phyloP scores from a whole-genome alignment of 495 filamentous ascomycete genomes.

The Aspergillus carlsbadensis region DNA sequence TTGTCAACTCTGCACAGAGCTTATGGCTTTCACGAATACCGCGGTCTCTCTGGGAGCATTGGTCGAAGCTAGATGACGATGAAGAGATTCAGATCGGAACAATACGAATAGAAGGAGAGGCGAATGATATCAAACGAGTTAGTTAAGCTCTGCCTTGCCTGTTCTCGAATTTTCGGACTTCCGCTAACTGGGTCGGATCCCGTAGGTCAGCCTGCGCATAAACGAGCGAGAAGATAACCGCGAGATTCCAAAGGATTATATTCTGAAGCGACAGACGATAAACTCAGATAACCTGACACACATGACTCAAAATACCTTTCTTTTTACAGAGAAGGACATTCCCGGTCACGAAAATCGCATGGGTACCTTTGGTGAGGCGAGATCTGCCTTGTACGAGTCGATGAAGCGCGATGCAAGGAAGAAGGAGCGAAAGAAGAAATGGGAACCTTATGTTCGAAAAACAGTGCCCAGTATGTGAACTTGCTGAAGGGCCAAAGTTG shows the following conservation, averaged over 20 bases:
- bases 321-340: slow-evolving; percentile 90
- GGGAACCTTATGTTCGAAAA: slow-evolving; percentile 69
- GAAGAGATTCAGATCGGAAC: slow-evolving; percentile 72
- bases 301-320: slow-evolving; percentile 68
- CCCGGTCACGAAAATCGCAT: slow-evolving; percentile 65
- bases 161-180: neutral
- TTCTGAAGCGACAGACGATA: slow-evolving; percentile 60
- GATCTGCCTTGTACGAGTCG: slow-evolving; percentile 46
- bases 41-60: slow-evolving; percentile 70
- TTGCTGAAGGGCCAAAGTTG: neutral
- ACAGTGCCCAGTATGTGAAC: slow-evolving; percentile 72
- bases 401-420: slow-evolving; percentile 48
- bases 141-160: slow-evolving; percentile 4
- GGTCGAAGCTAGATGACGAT: slow-evolving; percentile 58
- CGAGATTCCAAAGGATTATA: slow-evolving; percentile 78
- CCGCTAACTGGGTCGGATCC: neutral
- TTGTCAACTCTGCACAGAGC: slow-evolving; percentile 54
- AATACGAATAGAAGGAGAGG: slow-evolving; percentile 60
- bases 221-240: slow-evolving; percentile 57
- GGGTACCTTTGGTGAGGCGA: slow-evolving; percentile 43
- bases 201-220: slow-evolving; percentile 52
- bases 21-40: slow-evolving; percentile 78
- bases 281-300: slow-evolving; percentile 46
- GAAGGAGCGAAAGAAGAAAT: slow-evolving; percentile 56
- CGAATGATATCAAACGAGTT: slow-evolving; percentile 54